Percentiles rank a stretch among this genome's conserved stretches.
These are phyloP conservation scores for Cytospora schulzeri DNA, from an alignment of 2,329 filamentous ascomycete species.

Conservation along the genomic window DNA sequence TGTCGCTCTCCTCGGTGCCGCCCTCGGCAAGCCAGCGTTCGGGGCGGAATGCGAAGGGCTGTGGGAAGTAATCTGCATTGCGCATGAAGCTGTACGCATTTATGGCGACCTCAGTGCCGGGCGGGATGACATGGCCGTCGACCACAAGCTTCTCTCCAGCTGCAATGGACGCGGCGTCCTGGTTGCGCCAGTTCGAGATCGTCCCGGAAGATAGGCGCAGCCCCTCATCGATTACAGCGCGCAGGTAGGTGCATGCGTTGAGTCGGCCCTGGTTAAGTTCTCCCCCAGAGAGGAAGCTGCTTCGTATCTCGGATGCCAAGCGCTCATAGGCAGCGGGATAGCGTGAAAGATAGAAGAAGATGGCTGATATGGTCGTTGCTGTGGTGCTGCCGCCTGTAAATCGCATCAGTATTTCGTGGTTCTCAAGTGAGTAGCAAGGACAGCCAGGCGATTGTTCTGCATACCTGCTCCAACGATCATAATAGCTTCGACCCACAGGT, in stretches of 20 bases:
- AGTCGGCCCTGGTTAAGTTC: neutral
- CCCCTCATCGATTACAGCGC: constrained; percentile 3
- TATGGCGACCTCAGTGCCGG: neutral
- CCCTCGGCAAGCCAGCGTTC: constrained; percentile 39
- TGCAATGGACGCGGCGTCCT: neutral
- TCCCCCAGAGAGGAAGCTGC: neutral
- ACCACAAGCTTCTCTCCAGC: constrained; percentile 8
- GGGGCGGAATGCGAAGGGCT: constrained; percentile 30
- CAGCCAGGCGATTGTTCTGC: neutral
- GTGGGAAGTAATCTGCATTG: neutral
- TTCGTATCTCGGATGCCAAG: constrained; percentile 1
- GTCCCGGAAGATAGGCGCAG: neutral
- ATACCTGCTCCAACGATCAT: constrained; percentile 9
- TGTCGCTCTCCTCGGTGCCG: neutral
- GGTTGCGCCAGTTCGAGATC: constrained; percentile 3
- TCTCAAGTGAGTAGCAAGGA: too few relatives aligned
- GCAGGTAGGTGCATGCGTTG: neutral
- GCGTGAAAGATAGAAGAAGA: constrained; percentile 8
- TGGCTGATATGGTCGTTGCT: neutral
- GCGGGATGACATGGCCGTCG: constrained; percentile 8
- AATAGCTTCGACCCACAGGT: neutral
- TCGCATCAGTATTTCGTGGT: neutral
- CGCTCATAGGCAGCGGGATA: neutral
- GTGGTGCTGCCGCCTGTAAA: constrained; percentile 6
- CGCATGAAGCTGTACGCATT: constrained; percentile 11